Base-by-base conservation (phyloP, 2,329 filamentous ascomycete genomes). In the Fusarium algeriense region DNA sequence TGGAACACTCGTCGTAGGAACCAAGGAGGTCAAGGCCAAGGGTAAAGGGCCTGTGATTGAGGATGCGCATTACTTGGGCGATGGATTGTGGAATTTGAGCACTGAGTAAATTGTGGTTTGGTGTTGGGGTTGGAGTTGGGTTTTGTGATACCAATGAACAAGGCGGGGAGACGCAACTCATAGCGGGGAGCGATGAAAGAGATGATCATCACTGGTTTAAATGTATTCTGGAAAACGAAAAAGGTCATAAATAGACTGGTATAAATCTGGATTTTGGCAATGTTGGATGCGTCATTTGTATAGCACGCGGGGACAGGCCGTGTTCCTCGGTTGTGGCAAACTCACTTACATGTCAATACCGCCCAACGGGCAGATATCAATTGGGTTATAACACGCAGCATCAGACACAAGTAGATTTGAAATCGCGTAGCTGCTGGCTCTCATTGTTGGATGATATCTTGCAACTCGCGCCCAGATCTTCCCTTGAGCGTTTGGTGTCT, bases 1-100 rank as follows among this genome's bases (percentile, higher is more conserved):
- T 1, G 96, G 96, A 0, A 85, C 92, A 70, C 80, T 99, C 79
- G 94, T 93, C 76, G 90, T 92, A 78, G 92, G 94, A 6, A 98
- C 96, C 0, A 91, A 91, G 81, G 94, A 98, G 82, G 95, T 97
- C 80, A 97, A 96, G 88, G 91, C 90, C 73, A 95, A 95, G 84
- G 94, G 94, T 73, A 98, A 98, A 85, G 96, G 96, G 0, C 93
- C 95, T 9, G 96, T 95, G 19, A 93, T 98, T 74, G 95, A 98
- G 84, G 92, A 94, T 67, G 93, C 93, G 35, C 96, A 99, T 87
- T 98, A 92, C 84, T 81, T 98, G 58, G 96, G 96, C 0, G 96
- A 99, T 85, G 96, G 95, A 20, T 83, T 99, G 75, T 99, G 96
- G 96, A 93, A 87, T 75, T 80, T 97, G 68, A 78, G 74, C 28